phyloP scores from a whole-genome alignment of 2,329 filamentous ascomycete species.

The Penicillium sp. region DNA sequence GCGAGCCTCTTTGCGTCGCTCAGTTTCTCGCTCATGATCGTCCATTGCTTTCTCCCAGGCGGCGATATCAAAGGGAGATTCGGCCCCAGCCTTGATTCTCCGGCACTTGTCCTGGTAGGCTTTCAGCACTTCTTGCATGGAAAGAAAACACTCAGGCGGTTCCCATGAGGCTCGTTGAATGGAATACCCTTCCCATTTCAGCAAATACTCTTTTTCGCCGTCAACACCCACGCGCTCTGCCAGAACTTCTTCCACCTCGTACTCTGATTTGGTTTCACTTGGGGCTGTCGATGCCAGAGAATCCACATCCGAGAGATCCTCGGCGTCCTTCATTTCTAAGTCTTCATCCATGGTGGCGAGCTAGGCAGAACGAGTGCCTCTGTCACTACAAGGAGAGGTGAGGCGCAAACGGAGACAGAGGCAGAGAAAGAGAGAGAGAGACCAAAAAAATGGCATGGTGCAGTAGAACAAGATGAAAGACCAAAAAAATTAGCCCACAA shows the following conservation, averaged over 20 bases:
- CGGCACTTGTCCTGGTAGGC: slow-evolving; percentile 37
- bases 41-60: slow-evolving; percentile 25
- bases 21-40: slow-evolving; percentile 16
- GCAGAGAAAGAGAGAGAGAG: too few relatives aligned
- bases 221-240: slow-evolving; percentile 36
- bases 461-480: too few relatives aligned
- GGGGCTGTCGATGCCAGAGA: slow-evolving; percentile 51
- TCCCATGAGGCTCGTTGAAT: slow-evolving; percentile 54
- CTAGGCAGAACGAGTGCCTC: not conserved
- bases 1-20: slow-evolving; percentile 21
- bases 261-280: slow-evolving; percentile 45
- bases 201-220: slow-evolving; percentile 47
- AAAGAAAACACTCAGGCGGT: slow-evolving; percentile 37
- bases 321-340: slow-evolving; percentile 14
- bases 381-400: not conserved
- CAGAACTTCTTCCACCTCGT: slow-evolving; percentile 51
- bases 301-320: slow-evolving; percentile 43
- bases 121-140: slow-evolving; percentile 31
- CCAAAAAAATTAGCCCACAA: too few relatives aligned
- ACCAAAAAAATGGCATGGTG: too few relatives aligned
- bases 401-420: not conserved
- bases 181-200: slow-evolving; percentile 59
- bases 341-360: slow-evolving; percentile 3
- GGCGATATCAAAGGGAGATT: slow-evolving; percentile 28
- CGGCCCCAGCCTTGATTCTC: slow-evolving; percentile 25